Evolutionary conservation across 495 filamentous ascomycete species (phyloP), one percentile per base, ranked within the genome.

Genomic region (Tuber calosporum): DNA sequence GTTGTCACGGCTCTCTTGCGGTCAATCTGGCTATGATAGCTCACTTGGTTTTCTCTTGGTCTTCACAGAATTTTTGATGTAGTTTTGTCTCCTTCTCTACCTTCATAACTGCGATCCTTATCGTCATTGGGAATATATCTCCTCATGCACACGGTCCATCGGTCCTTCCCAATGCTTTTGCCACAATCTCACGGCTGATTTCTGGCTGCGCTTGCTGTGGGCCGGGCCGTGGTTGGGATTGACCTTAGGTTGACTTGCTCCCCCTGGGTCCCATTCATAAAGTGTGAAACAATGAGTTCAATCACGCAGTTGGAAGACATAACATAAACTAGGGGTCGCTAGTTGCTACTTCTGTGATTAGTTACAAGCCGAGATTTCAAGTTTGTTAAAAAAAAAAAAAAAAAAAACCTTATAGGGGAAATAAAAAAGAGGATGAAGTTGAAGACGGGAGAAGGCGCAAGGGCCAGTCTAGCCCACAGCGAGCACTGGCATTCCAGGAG

Each of bases 11-110:
- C 1, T 58, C 26, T 62, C 3, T 34, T 2, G 17, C 26, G 26
- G 53, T 19, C 26, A 34, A 13, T 34, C 53, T 11, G 48, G n/a
- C 5, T 26, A n/a, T n/a, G n/a, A n/a, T n/a, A 34, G 68, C 11
- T 41, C n/a, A 41, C 22, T 66, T 67, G 45, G 34, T n/a, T 40
- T 67, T 68, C 36, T 73, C 66, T 38, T 40, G 36, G 26, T 69
- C 70, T 40, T 69, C 45, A 45, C 37, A 38, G 68, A 62, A 42
- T 38, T 40, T n/a, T 7, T 69, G n/a, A 19, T 40, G 6, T 40
- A 20, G 13, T 34, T 71, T 37, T 72, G 58, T 42, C 43, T 42
- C 62, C n/a, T n/a, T 36, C 37, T 66, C 34, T 66, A 43, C 43
- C 36, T 41, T 41, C 58, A 72, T 71, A 20, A 30, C 26, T 71